These are phyloP conservation scores for Elsinoe ampelina DNA, from an alignment of 2,329 filamentous ascomycete genomes.

Conservation along the genomic window DNA sequence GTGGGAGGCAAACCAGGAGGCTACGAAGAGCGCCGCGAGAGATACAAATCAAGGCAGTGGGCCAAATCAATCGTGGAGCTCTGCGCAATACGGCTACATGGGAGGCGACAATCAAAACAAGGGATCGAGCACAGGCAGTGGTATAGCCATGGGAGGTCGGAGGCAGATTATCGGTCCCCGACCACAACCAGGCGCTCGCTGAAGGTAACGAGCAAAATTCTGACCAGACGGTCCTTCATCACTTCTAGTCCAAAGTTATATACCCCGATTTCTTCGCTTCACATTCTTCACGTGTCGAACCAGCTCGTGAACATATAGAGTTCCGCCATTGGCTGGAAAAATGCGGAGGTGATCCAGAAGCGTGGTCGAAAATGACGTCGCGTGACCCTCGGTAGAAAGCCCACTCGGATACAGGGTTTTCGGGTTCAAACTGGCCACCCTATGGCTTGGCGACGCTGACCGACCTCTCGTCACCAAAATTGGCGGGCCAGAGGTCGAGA, in stretches of 20 bases:
- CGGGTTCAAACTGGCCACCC: too few relatives aligned
- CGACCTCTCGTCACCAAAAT: too few relatives aligned
- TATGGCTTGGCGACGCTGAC: too few relatives aligned
- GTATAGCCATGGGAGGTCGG: constrained; percentile 53
- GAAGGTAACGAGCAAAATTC: background rate
- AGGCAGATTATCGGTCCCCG: constrained; percentile 73
- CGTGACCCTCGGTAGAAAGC: background rate
- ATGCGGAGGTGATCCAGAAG: background rate
- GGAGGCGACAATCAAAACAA: constrained; percentile 67
- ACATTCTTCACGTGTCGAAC: background rate
- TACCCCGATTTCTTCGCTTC: constrained; percentile 3
- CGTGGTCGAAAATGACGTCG: background rate
- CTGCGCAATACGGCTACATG: constrained; percentile 66
- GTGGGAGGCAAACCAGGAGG: constrained; percentile 68
- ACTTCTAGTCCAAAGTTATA: background rate
- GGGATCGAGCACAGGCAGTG: constrained; percentile 51
- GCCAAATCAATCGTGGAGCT: constrained; percentile 65
- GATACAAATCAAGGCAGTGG: constrained; percentile 53
- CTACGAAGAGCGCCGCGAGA: constrained; percentile 47
- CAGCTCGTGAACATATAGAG: background rate
- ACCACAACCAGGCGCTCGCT: constrained; percentile 38
- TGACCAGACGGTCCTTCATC: background rate
- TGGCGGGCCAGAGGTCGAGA: too few relatives aligned
- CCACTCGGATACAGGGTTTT: background rate
- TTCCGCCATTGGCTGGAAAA: background rate